Evolutionary conservation across 2,329 filamentous ascomycete genomes (phyloP).

Genomic region (Ceratocystis lukuohia): DNA sequence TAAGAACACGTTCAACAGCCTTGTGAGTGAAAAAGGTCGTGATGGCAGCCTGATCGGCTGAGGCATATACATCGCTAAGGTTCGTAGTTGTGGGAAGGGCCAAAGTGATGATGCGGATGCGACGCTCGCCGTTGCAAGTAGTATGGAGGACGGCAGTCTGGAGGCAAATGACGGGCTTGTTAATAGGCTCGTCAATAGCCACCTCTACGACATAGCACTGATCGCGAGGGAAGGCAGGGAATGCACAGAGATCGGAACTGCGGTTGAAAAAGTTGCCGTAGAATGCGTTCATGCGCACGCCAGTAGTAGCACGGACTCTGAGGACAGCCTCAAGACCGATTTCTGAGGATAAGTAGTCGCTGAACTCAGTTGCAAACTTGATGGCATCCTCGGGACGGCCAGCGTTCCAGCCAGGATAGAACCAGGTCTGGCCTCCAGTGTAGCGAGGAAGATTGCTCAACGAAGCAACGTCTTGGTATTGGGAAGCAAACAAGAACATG

Average conservation of each 20-base stretch:
- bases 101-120: conserved; percentile 87
- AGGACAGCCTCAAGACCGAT: conserved; percentile 94
- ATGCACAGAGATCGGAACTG: conserved; percentile 91
- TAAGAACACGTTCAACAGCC: conserved; percentile 79
- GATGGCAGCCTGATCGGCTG: conserved; percentile 86
- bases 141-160: conserved; percentile 94
- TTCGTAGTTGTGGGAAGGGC: conserved; percentile 85
- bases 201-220: conserved; percentile 98
- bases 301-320: conserved; percentile 86
- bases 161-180: conserved; percentile 81
- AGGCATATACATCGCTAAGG: conserved; percentile 82
- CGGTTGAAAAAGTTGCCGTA: conserved; percentile 99
- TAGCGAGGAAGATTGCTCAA: conserved; percentile 91
- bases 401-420: conserved; percentile 96
- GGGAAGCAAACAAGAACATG: conserved; percentile 93
- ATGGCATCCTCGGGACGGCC: conserved; percentile 88
- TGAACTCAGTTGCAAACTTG: conserved; percentile 95
- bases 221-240: conserved; percentile 93
- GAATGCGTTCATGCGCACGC: conserved; percentile 91
- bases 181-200: conserved; percentile 87
- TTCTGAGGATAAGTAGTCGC: conserved; percentile 89
- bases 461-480: conserved; percentile 95
- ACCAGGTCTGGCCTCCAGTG: conserved; percentile 94
- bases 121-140: conserved; percentile 90
- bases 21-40: conserved; percentile 95